Percentiles rank a stretch among this genome's conserved stretches.
Conservation (phyloP, 768 basidiomycete species). For the Botryobasidium botryosum region DNA sequence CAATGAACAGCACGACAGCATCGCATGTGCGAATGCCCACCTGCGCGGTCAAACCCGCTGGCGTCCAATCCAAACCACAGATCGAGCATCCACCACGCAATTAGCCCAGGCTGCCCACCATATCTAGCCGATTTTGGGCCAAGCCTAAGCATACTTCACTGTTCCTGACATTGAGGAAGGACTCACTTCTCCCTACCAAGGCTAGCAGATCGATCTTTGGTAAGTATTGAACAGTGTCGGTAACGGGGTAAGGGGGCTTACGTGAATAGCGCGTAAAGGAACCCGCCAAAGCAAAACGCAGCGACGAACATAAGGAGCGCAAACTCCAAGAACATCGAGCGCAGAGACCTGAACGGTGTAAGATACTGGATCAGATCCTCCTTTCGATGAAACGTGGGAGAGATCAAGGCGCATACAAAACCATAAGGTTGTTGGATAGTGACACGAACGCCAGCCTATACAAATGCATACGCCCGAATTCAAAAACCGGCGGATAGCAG, state of each 20-base stretch:
- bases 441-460: slow-evolving; percentile 78
- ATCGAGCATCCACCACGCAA: slow-evolving; percentile 93
- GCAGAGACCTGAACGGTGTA: slow-evolving; percentile 54
- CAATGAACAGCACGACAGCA: not conserved
- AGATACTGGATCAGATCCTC: not conserved
- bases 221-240: not conserved
- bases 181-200: slow-evolving; percentile 1
- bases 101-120: too few relatives aligned
- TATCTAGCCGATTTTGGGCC: too few relatives aligned
- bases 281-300: slow-evolving; percentile 81
- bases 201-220: not conserved
- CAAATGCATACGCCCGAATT: not conserved
- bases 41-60: slow-evolving; percentile 64
- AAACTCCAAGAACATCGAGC: slow-evolving; percentile 91
- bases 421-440: slow-evolving; percentile 39
- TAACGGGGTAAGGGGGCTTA: slow-evolving; percentile 28
- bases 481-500: not conserved
- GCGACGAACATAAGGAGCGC: slow-evolving; percentile 67
- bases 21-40: slow-evolving; percentile 33
- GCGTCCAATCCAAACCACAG: slow-evolving; percentile 91
- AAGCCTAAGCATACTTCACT: too few relatives aligned
- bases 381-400: slow-evolving; percentile 28
- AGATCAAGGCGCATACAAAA: slow-evolving; percentile 21
- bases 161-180: not conserved
- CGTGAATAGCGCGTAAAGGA: slow-evolving; percentile 88